Percentiles rank a stretch among this genome's conserved stretches.
Evolutionary conservation across 2,329 filamentous ascomycete species (phyloP).

Genomic region (Fusarium devonianum): DNA sequence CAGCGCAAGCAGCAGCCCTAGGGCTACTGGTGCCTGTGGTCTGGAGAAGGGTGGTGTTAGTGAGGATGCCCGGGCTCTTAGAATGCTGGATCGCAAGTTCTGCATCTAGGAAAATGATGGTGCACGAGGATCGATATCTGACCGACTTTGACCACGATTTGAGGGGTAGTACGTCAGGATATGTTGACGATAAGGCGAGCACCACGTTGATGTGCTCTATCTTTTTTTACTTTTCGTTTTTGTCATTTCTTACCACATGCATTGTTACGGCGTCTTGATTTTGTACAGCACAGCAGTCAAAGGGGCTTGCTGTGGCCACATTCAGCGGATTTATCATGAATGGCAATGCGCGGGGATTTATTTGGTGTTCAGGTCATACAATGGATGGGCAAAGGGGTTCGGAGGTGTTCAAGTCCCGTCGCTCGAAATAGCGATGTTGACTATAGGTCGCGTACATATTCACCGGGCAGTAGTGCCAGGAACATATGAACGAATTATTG

Average conservation of each 20-base stretch:
- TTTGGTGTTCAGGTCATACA: constrained; percentile 28
- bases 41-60: constrained; percentile 55
- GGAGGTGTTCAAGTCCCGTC: constrained; percentile 25
- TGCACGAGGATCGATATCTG: background rate
- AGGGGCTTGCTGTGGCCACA: constrained; percentile 32
- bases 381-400: constrained; percentile 10
- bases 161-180: constrained; percentile 1
- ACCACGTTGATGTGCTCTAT: constrained; percentile 24
- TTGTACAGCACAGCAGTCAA: constrained; percentile 32
- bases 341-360: constrained; percentile 19
- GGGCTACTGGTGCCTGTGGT: constrained; percentile 37
- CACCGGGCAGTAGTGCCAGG: constrained; percentile 25
- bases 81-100: constrained; percentile 70
- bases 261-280: constrained; percentile 39
- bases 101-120: constrained; percentile 40
- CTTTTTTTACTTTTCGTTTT: constrained; percentile 21
- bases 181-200: constrained; percentile 9
- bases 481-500: constrained; percentile 19
- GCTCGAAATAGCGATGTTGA: constrained; percentile 3
- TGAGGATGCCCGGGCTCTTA: constrained; percentile 71
- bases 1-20: constrained; percentile 53
- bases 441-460: constrained; percentile 30
- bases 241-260: constrained; percentile 32
- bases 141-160: background rate
- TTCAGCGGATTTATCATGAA: constrained; percentile 36